Percentiles rank a stretch among this genome's conserved stretches.
Evolutionary conservation across 805 yeast genomes (phyloP).

Genomic region (Gaillardinia entomophila): DNA sequence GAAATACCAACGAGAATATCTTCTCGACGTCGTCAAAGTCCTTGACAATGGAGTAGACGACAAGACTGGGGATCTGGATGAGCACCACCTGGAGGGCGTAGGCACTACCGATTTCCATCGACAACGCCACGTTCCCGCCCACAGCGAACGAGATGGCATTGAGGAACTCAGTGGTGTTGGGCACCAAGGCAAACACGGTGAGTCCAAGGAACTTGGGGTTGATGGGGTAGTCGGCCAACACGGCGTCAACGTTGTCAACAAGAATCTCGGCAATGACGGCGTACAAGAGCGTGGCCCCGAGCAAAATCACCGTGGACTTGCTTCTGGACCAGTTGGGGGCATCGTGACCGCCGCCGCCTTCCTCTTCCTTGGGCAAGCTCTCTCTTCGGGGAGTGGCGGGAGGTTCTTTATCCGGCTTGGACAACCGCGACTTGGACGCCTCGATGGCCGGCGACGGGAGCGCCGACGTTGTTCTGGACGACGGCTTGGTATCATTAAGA

Average conservation of each 20-base stretch:
- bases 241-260: conserved; percentile 89
- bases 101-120: conserved; percentile 98
- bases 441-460: conserved; percentile 15
- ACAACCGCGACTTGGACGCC: conserved; percentile 9
- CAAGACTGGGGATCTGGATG: conserved; percentile 88
- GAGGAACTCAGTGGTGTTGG: conserved; percentile 93
- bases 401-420: background rate
- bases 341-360: conserved; percentile 71
- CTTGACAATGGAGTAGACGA: conserved; percentile 58
- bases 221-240: conserved; percentile 70
- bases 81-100: conserved; percentile 94
- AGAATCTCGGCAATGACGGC: conserved; percentile 92
- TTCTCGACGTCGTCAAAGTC: conserved; percentile 34
- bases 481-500: background rate
- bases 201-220: conserved; percentile 88
- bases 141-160: conserved; percentile 96
- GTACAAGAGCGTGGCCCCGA: conserved; percentile 80
- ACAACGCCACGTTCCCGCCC: conserved; percentile 90
- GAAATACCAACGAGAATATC: conserved; percentile 81
- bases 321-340: conserved; percentile 95
- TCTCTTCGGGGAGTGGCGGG: conserved; percentile 28
- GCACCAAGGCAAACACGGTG: conserved; percentile 92
- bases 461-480: conserved; percentile 4
- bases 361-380: conserved; percentile 20
- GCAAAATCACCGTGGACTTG: conserved; percentile 75